phyloP scores from a whole-genome alignment of 2,329 filamentous ascomycete species.

The Metarhizium robertsii region DNA sequence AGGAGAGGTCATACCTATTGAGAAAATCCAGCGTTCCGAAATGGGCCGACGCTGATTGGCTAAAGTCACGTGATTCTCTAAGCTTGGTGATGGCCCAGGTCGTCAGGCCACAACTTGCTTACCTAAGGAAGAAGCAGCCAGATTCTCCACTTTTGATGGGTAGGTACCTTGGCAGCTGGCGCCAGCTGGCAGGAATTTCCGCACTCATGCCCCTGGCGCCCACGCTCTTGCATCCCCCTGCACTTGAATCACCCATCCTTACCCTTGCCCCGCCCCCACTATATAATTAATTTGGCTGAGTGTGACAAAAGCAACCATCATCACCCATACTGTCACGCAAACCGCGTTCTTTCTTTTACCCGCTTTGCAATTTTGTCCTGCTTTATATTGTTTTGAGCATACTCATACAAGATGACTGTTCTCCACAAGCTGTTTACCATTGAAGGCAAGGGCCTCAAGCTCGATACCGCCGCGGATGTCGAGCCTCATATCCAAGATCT shows the following conservation, averaged over 20 bases:
- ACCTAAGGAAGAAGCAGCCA: no score
- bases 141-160: no score
- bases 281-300: constrained; percentile 7
- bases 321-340: neutral
- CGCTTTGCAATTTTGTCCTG: constrained; percentile 1
- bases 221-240: no score
- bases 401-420: constrained; percentile 18
- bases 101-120: neutral
- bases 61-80: constrained; percentile 22
- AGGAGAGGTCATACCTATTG: constrained; percentile 23
- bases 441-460: constrained; percentile 85
- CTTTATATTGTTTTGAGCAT: constrained; percentile 3
- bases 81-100: neutral
- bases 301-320: constrained; percentile 1
- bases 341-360: constrained; percentile 3
- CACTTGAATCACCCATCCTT: no score
- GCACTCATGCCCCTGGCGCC: neutral
- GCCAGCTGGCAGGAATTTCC: neutral
- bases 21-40: constrained; percentile 35
- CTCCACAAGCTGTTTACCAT: constrained; percentile 69
- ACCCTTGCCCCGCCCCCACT: constrained; percentile 20
- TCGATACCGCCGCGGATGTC: constrained; percentile 80
- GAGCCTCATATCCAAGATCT: constrained; percentile 74
- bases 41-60: constrained; percentile 34
- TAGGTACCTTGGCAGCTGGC: neutral